These are phyloP conservation scores for Pseudogymnoascus sp. DNA, from an alignment of 2,329 filamentous ascomycete genomes.

Conservation along the genomic window DNA sequence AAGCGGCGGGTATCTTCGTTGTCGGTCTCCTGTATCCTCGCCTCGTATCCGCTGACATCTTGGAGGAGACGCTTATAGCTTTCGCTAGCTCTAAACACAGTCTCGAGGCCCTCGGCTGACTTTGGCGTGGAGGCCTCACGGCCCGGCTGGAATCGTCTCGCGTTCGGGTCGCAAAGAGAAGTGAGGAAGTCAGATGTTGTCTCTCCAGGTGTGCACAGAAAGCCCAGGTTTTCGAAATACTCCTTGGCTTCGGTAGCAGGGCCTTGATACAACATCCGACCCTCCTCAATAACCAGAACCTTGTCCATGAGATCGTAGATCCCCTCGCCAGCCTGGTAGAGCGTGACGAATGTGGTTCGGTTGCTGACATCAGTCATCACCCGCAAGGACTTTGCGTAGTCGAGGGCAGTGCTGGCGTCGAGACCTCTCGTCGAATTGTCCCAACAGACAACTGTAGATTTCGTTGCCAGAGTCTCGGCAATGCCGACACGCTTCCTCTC, in stretches of 20 bases:
- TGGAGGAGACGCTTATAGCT: conserved; percentile 51
- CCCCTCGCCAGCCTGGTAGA: conserved; percentile 63
- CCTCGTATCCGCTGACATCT: conserved; percentile 56
- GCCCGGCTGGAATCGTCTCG: conserved; percentile 50
- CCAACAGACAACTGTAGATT: conserved; percentile 49
- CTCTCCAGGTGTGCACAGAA: conserved; percentile 52
- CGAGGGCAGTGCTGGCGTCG: conserved; percentile 55
- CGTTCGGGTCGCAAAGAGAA: conserved; percentile 57
- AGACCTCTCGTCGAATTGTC: conserved; percentile 60
- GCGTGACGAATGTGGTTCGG: conserved; percentile 52
- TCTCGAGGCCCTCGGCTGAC: conserved; percentile 47
- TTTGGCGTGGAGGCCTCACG: conserved; percentile 37
- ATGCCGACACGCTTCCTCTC: conserved; percentile 55
- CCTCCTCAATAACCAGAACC: conserved; percentile 58
- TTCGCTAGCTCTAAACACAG: conserved; percentile 59
- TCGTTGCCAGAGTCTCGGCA: conserved; percentile 37
- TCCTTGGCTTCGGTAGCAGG: conserved; percentile 48
- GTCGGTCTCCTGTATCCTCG: conserved; percentile 46
- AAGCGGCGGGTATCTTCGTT: conserved; percentile 57
- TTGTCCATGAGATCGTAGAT: conserved; percentile 66
- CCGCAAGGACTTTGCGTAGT: conserved; percentile 53
- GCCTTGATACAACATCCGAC: conserved; percentile 59
- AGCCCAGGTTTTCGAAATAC: conserved; percentile 59
- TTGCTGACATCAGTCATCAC: conserved; percentile 56
- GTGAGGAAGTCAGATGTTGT: conserved; percentile 61